Evolutionary conservation across 2,329 filamentous ascomycete species (phyloP).

Genomic region (Berkeleyomyces basicola): DNA sequence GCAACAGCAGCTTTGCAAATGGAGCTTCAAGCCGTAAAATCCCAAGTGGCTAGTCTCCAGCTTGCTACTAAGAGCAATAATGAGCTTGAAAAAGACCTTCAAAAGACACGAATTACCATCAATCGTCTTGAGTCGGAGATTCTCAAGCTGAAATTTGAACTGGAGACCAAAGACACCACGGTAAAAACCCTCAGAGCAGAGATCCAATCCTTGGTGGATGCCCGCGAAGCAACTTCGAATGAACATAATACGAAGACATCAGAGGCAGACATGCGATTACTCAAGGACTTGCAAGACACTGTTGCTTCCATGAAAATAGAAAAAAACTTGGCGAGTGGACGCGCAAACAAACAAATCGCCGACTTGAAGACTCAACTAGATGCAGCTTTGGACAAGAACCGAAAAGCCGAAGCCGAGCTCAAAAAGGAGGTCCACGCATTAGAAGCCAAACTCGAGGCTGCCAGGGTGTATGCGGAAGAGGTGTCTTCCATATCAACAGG

Average conservation of each 20-base stretch:
- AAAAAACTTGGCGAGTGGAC: slow-evolving; percentile 54
- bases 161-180: slow-evolving; percentile 43
- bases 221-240: slow-evolving; percentile 48
- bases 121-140: slow-evolving; percentile 25
- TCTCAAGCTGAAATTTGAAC: slow-evolving; percentile 43
- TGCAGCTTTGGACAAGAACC: slow-evolving; percentile 52
- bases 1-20: slow-evolving; percentile 41
- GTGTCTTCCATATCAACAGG: slow-evolving; percentile 66
- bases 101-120: slow-evolving; percentile 16
- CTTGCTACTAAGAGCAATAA: slow-evolving; percentile 33
- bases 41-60: background rate
- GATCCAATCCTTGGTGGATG: slow-evolving; percentile 48
- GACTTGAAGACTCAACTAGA: slow-evolving; percentile 59
- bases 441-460: slow-evolving; percentile 78
- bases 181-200: slow-evolving; percentile 55
- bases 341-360: slow-evolving; percentile 46
- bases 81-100: slow-evolving; percentile 34
- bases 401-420: slow-evolving; percentile 56
- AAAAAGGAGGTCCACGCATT: slow-evolving; percentile 60
- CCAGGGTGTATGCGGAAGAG: slow-evolving; percentile 76
- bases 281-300: slow-evolving; percentile 38
- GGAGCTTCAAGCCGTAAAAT: slow-evolving; percentile 15
- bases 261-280: slow-evolving; percentile 36
- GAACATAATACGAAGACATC: slow-evolving; percentile 32
- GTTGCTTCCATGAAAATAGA: slow-evolving; percentile 57